phyloP scores from a whole-genome alignment of 2,329 filamentous ascomycete species.

The Cephalotrichum gorgonifer region DNA sequence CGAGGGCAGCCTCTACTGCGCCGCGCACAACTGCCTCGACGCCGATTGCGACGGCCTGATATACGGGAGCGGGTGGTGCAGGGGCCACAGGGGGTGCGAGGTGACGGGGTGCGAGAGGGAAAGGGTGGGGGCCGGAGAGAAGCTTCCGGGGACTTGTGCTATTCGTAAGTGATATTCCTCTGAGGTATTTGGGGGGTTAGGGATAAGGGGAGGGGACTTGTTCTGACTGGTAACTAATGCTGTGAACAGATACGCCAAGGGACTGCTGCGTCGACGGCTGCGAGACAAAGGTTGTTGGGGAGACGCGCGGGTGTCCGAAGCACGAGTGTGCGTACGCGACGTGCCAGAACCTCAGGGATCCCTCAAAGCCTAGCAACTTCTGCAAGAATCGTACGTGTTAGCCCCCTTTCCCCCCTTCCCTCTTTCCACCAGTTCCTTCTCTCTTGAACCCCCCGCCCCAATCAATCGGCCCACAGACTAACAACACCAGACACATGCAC shows the following conservation, averaged over 20 bases:
- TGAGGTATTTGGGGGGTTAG: background rate
- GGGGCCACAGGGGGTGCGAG: slow-evolving; percentile 7
- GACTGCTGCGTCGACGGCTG: background rate
- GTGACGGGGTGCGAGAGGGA: slow-evolving; percentile 8
- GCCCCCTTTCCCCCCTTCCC: background rate
- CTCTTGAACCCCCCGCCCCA: too few species aligned
- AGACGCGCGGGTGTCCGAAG: slow-evolving; percentile 3
- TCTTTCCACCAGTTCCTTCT: background rate
- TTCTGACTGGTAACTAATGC: too few species aligned
- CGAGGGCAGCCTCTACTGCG: slow-evolving; percentile 9
- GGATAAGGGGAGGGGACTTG: background rate
- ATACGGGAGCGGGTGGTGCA: slow-evolving; percentile 10
- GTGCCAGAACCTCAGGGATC: slow-evolving; percentile 7
- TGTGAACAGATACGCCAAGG: background rate
- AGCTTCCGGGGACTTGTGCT: background rate
- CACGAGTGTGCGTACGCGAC: slow-evolving; percentile 8
- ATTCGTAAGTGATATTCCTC: background rate
- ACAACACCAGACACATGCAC: slow-evolving; percentile 7
- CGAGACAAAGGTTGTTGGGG: background rate
- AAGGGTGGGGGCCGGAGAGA: background rate
- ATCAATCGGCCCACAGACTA: too few species aligned
- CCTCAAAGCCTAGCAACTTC: slow-evolving; percentile 3
- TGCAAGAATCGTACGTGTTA: slow-evolving; percentile 7
- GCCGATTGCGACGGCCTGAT: slow-evolving; percentile 9
- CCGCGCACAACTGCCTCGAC: slow-evolving; percentile 9